Conservation (phyloP, 2,329 filamentous ascomycete genomes). For the Arthrobotrys conoides region DNA sequence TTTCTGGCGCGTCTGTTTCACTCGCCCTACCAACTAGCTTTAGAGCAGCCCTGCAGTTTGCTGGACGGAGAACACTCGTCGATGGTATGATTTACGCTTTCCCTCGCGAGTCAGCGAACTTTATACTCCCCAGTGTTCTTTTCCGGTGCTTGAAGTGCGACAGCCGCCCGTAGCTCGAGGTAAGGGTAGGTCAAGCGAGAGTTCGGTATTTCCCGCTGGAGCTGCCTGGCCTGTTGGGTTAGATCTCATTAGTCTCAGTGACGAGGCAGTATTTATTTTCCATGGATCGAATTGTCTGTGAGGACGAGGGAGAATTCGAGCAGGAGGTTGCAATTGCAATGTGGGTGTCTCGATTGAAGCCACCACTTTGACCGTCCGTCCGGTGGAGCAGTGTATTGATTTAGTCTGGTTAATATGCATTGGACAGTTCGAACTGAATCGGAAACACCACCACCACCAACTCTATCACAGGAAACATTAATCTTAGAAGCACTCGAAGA, state of each 20-base stretch:
- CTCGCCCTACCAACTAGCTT: conserved; percentile 40
- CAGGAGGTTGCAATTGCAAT: neutral
- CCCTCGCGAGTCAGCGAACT: conserved; percentile 57
- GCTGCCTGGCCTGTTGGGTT: conserved; percentile 9
- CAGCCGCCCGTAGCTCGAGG: conserved; percentile 41
- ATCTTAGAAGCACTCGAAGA: conserved; percentile 14
- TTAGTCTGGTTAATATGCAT: neutral
- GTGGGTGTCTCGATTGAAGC: too few relatives aligned
- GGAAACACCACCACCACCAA: conserved; percentile 15
- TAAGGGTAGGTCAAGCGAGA: conserved; percentile 59
- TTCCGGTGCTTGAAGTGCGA: conserved; percentile 37
- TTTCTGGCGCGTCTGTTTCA: conserved; percentile 60
- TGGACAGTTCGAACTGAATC: conserved; percentile 7
- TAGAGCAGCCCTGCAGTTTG: neutral
- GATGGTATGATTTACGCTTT: conserved; percentile 44
- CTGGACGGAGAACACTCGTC: neutral
- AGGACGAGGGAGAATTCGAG: neutral
- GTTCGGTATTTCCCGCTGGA: conserved; percentile 54
- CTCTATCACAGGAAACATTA: conserved; percentile 32
- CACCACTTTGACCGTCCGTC: neutral
- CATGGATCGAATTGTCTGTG: neutral
- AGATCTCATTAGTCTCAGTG: neutral
- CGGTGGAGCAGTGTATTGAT: neutral
- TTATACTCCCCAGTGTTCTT: conserved; percentile 41
- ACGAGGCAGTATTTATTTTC: conserved; percentile 8